phyloP scores from a whole-genome alignment of 2,329 filamentous ascomycete species.

The Colletotrichum magnum region DNA sequence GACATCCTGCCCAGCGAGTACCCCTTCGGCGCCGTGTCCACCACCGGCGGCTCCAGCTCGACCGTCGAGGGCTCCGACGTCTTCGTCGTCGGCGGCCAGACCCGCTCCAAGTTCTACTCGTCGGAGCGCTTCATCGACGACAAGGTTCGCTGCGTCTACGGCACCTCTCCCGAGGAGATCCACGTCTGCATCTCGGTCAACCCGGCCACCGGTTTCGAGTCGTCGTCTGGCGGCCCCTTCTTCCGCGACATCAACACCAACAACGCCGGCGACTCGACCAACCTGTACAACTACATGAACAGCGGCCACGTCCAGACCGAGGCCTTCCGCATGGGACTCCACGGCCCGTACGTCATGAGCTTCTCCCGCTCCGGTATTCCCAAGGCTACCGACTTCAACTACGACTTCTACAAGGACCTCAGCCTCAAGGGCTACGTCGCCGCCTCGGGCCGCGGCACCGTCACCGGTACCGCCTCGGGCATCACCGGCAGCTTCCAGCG shows the following conservation, averaged over 20 bases:
- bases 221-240: slow-evolving; percentile 76
- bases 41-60: slow-evolving; percentile 64
- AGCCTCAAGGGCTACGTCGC: slow-evolving; percentile 71
- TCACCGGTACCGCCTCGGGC: slow-evolving; percentile 73
- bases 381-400: slow-evolving; percentile 61
- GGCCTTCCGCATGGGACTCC: slow-evolving; percentile 71
- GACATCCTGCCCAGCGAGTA: slow-evolving; percentile 65
- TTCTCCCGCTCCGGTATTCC: slow-evolving; percentile 73
- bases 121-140: slow-evolving; percentile 80
- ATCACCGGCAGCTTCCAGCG: slow-evolving; percentile 65
- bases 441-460: slow-evolving; percentile 68
- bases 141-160: slow-evolving; percentile 72
- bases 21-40: slow-evolving; percentile 69
- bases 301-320: slow-evolving; percentile 75
- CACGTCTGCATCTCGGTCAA: slow-evolving; percentile 73
- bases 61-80: slow-evolving; percentile 72
- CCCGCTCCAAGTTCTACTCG: slow-evolving; percentile 79
- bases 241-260: slow-evolving; percentile 76
- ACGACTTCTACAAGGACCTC: slow-evolving; percentile 72
- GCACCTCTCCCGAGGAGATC: slow-evolving; percentile 57
- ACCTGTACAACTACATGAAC: slow-evolving; percentile 79
- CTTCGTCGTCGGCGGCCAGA: slow-evolving; percentile 73
- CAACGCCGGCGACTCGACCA: slow-evolving; percentile 70
- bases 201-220: slow-evolving; percentile 64
- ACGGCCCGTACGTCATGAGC: slow-evolving; percentile 75